phyloP scores from a whole-genome alignment of 2,329 filamentous ascomycete species.

The Penicillium sp. region DNA sequence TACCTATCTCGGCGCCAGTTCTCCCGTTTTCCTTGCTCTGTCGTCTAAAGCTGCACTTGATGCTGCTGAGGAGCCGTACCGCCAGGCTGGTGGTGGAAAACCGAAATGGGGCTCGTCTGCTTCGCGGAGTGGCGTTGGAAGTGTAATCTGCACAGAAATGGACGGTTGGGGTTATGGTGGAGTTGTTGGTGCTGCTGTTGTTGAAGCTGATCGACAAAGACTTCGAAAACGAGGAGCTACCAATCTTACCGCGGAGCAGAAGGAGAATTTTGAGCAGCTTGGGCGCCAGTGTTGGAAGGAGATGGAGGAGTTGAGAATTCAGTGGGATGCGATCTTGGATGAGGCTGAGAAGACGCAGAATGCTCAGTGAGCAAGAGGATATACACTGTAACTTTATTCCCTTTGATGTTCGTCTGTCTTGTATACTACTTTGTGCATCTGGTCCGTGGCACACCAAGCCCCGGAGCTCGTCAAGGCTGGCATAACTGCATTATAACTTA shows the following conservation, averaged over 20 bases:
- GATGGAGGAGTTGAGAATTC: conserved; percentile 44
- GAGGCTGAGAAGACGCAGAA: conserved; percentile 25
- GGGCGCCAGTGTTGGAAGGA: conserved; percentile 43
- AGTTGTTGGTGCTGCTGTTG: conserved; percentile 51
- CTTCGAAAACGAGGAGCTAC: conserved; percentile 59
- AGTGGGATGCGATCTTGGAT: conserved; percentile 43
- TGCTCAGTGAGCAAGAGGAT: neutral
- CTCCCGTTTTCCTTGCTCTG: conserved; percentile 77
- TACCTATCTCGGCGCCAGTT: conserved; percentile 74
- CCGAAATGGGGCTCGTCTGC: conserved; percentile 85
- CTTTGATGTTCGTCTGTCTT: neutral
- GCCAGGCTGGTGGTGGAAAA: conserved; percentile 60
- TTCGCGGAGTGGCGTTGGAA: conserved; percentile 57
- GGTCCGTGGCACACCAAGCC: neutral
- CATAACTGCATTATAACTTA: neutral
- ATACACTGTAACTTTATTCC: neutral
- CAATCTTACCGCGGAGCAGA: conserved; percentile 54
- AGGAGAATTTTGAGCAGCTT: conserved; percentile 40
- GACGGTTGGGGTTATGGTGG: conserved; percentile 76
- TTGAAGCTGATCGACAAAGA: conserved; percentile 52
- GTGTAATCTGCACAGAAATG: conserved; percentile 76
- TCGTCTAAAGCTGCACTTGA: conserved; percentile 53
- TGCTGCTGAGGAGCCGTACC: conserved; percentile 43
- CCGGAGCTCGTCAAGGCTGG: neutral
- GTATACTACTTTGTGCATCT: neutral